phyloP scores from a whole-genome alignment of 495 filamentous ascomycete species.

The Tuber microsphaerosporum region DNA sequence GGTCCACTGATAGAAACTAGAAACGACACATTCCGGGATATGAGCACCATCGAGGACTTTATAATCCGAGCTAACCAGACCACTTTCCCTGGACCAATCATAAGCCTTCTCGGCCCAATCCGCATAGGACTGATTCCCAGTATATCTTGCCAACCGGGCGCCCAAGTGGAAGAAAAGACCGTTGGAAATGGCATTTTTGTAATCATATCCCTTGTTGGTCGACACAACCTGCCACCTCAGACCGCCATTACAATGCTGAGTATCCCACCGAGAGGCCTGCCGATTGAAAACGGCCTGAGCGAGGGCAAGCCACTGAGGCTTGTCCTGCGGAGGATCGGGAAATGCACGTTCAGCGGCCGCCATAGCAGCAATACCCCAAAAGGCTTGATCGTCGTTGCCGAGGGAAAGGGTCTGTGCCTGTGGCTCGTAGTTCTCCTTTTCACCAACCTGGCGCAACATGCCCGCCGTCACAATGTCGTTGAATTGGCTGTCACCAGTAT shows the following conservation, averaged over 20 bases:
- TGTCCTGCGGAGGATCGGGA: conserved; percentile 53
- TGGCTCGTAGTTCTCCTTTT: conserved; percentile 60
- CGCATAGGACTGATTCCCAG: conserved; percentile 68
- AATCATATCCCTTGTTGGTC: conserved; percentile 69
- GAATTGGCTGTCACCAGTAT: conserved; percentile 64
- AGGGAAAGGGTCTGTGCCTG: conserved; percentile 67
- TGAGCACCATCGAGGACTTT: conserved; percentile 61
- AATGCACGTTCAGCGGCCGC: conserved; percentile 67
- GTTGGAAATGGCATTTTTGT: conserved; percentile 76
- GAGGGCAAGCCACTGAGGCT: conserved; percentile 64
- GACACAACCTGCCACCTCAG: conserved; percentile 80
- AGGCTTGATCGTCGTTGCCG: conserved; percentile 81
- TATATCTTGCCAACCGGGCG: conserved; percentile 67
- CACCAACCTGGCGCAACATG: conserved; percentile 64
- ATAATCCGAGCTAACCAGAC: conserved; percentile 57
- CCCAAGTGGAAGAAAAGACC: conserved; percentile 75
- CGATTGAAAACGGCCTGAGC: conserved; percentile 74
- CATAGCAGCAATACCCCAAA: conserved; percentile 71
- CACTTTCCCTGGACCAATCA: conserved; percentile 60
- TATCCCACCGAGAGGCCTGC: conserved; percentile 65
- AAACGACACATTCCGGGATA: conserved; percentile 48
- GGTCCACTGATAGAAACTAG: conserved; percentile 55
- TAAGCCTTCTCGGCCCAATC: conserved; percentile 67
- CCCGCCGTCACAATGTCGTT: conserved; percentile 56
- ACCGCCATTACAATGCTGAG: conserved; percentile 59